These are phyloP conservation scores for Nemania sp. DNA, from an alignment of 2,329 filamentous ascomycete species.

Conservation along the genomic window DNA sequence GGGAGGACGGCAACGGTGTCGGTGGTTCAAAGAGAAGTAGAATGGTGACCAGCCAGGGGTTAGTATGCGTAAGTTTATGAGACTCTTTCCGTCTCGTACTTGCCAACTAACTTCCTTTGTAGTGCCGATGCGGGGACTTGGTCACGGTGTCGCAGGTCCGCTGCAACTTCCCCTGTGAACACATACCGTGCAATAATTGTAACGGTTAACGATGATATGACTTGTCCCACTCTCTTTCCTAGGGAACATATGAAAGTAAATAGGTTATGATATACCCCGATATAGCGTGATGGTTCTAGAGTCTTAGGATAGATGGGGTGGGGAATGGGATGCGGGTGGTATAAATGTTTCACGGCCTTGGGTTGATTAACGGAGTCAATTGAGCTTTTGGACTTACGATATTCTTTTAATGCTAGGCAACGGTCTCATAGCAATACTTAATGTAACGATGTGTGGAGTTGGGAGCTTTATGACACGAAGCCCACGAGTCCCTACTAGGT, in stretches of 20 bases:
- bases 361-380: too few species aligned
- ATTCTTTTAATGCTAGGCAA: not conserved
- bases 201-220: conserved; percentile 5
- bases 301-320: not conserved
- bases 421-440: not conserved
- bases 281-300: conserved; percentile 28
- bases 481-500: too few species aligned
- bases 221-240: not conserved
- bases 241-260: not conserved
- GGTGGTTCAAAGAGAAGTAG: conserved; percentile 38
- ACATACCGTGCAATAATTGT: conserved; percentile 42
- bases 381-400: not conserved
- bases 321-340: not conserved
- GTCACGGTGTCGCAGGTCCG: conserved; percentile 24
- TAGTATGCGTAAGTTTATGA: conserved; percentile 34
- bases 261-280: conserved; percentile 30
- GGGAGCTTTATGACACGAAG: not conserved
- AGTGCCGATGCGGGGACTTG: conserved; percentile 36
- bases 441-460: not conserved
- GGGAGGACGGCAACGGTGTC: conserved; percentile 32
- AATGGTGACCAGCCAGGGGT: conserved; percentile 8
- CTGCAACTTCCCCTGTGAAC: conserved; percentile 36
- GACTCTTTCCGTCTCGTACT: conserved; percentile 10
- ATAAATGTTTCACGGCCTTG: not conserved
- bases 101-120: conserved; percentile 23